These are phyloP conservation scores for Coemansia umbellata DNA, from an alignment of 192 early-diverging fungal species.

Conservation along the genomic window DNA sequence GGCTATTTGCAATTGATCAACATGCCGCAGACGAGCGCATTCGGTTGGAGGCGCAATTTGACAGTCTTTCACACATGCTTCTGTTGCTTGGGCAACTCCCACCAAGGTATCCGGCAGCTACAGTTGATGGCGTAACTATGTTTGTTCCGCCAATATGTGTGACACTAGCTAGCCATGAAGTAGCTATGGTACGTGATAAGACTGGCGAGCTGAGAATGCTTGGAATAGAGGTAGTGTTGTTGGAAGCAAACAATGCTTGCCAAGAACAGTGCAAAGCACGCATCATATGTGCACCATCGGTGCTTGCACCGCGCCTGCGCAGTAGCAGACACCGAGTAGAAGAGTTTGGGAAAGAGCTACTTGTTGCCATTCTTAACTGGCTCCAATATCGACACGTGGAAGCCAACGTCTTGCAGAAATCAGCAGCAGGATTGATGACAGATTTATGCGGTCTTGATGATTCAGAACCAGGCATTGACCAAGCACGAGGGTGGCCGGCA, in stretches of 20 bases:
- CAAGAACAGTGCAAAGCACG: neutral
- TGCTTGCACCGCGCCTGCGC: constrained; percentile 23
- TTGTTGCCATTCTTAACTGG: constrained; percentile 9
- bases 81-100: neutral
- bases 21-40: constrained; percentile 52
- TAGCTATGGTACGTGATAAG: neutral
- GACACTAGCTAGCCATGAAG: constrained; percentile 16
- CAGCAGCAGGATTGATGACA: too few relatives aligned
- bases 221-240: constrained; percentile 15
- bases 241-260: neutral
- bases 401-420: neutral
- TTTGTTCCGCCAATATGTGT: constrained; percentile 28
- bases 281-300: constrained; percentile 28
- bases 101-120: constrained; percentile 2
- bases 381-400: neutral
- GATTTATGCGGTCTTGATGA: too few relatives aligned
- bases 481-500: constrained; percentile 21
- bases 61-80: constrained; percentile 9
- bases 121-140: constrained; percentile 26
- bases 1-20: constrained; percentile 48
- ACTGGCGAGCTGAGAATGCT: constrained; percentile 7
- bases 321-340: neutral
- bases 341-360: constrained; percentile 22
- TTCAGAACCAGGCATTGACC: neutral
- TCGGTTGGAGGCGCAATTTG: constrained; percentile 27